Evolutionary conservation across 1,284 basidiomycete species (phyloP).

Genomic region (Pseudozyma thailandica): DNA sequence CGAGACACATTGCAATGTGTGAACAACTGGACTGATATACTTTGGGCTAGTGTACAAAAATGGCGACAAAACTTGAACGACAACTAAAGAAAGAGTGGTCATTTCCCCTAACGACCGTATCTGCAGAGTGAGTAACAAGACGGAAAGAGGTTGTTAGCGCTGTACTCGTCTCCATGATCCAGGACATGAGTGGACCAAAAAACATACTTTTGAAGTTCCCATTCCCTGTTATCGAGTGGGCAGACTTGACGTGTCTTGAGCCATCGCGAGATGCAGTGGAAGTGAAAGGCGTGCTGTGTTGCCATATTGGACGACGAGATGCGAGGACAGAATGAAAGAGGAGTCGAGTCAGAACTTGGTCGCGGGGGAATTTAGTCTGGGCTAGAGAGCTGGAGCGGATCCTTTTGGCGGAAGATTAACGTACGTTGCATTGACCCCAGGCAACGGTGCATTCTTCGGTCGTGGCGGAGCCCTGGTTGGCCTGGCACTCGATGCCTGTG

Average conservation of each 20-base stretch:
- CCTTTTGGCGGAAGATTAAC: constrained; percentile 54
- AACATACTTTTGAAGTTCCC: constrained; percentile 90
- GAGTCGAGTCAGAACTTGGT: not conserved
- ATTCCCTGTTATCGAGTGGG: constrained; percentile 88
- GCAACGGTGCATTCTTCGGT: constrained; percentile 98
- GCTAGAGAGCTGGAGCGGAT: no score
- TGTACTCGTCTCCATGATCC: no score
- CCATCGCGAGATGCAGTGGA: constrained; percentile 99
- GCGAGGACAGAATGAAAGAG: not conserved
- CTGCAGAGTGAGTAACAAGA: constrained; percentile 6
- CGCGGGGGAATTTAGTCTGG: not conserved
- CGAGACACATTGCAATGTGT: not conserved
- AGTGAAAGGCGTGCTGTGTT: constrained; percentile 95
- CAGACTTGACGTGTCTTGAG: constrained; percentile 99
- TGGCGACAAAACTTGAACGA: not conserved
- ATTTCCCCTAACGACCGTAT: constrained; percentile 33
- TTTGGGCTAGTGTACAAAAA: constrained; percentile 29
- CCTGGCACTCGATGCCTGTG: constrained; percentile 98
- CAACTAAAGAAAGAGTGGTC: no score
- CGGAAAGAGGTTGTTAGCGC: no score
- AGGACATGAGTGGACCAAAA: not conserved
- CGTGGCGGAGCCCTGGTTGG: constrained; percentile 95
- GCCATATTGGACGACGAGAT: no score
- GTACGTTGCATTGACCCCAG: constrained; percentile 98
- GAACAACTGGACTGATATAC: constrained; percentile 2